Evolutionary conservation across 2,329 filamentous ascomycete genomes (phyloP), one percentile per base, ranked within the genome.

Genomic region (Colletotrichum spaethianum): DNA sequence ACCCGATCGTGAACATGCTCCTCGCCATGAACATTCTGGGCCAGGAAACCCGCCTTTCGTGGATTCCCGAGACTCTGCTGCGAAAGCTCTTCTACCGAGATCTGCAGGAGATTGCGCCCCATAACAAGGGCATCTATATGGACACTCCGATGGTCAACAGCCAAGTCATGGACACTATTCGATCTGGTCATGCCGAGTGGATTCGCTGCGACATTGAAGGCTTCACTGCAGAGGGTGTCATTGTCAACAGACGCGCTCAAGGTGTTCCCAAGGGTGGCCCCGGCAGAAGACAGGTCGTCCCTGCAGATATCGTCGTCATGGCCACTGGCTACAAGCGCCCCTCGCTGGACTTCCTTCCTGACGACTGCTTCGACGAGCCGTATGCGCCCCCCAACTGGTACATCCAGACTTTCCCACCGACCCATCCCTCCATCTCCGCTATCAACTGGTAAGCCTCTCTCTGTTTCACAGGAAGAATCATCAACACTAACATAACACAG

Each of bases 131-230:
- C 11, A 83, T 96, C n/a, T 97, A 94, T 80, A 94, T 88, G 36
- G 92, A 93, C 63, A 97, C 94, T 0, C 94, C 94, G 0, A 96
- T 96, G 93, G 93, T 96, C 31, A 97, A 96, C 81, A 93, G 91
- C 20, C 91, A 95, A 56, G 88, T 97, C 1, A 92, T 97, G 81
- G 86, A 93, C 59, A 92, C 93, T 76, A 89, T 97, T 40, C 92
- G 94, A 23, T 83, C 85, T 1, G 93, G 93, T 14, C 88, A 90
- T 75, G 93, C 93, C 0, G 89, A 92, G 73, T 97, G 94, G 94
- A 83, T 96, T 0, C 91, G 94, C 16, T 93, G 94, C 69, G 94
- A 97, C 77, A 94, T 96, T 74, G 83, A 92, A 44, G 85, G 84
- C 16, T 91, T 95, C 73, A 86, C 88, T 8, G 85, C 90, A 28